These are phyloP conservation scores for Lenzites betulinus DNA, from an alignment of 768 basidiomycete genomes.

Conservation along the genomic window DNA sequence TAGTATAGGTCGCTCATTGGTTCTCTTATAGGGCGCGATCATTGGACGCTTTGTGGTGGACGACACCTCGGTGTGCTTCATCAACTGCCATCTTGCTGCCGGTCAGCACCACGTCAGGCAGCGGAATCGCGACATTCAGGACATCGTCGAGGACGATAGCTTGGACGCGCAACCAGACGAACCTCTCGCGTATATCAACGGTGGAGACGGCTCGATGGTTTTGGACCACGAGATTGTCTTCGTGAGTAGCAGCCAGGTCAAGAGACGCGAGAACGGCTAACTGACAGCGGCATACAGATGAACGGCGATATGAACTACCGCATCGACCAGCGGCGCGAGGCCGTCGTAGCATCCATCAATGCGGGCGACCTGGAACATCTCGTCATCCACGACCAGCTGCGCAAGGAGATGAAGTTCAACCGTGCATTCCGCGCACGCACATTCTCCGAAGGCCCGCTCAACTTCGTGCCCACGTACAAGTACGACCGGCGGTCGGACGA, in stretches of 20 bases:
- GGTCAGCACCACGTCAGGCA: conserved; percentile 83
- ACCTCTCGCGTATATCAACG: conserved; percentile 74
- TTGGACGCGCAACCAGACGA: conserved; percentile 61
- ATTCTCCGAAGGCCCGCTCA: conserved; percentile 81
- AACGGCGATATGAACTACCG: conserved; percentile 98
- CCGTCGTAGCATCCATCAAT: conserved; percentile 71
- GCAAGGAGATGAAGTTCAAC: conserved; percentile 86
- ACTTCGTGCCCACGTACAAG: conserved; percentile 92
- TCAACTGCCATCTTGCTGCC: conserved; percentile 97
- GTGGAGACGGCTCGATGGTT: conserved; percentile 91
- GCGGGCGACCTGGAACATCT: conserved; percentile 65
- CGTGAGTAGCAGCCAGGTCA: conserved; percentile 44
- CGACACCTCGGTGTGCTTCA: conserved; percentile 90
- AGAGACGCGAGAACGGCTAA: not conserved
- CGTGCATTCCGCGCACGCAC: conserved; percentile 83
- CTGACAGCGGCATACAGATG: conserved; percentile 45
- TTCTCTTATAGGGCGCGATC: conserved; percentile 71
- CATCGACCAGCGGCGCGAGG: conserved; percentile 89
- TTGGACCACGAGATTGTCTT: conserved; percentile 95
- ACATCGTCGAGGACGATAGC: conserved; percentile 80
- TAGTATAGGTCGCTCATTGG: not conserved
- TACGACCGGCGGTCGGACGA: conserved; percentile 78
- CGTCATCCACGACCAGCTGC: conserved; percentile 80
- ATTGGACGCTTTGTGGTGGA: conserved; percentile 88
- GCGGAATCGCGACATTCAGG: conserved; percentile 85